Conservation (phyloP, 768 basidiomycete genomes). For the Brasilioporus rufonigricans region DNA sequence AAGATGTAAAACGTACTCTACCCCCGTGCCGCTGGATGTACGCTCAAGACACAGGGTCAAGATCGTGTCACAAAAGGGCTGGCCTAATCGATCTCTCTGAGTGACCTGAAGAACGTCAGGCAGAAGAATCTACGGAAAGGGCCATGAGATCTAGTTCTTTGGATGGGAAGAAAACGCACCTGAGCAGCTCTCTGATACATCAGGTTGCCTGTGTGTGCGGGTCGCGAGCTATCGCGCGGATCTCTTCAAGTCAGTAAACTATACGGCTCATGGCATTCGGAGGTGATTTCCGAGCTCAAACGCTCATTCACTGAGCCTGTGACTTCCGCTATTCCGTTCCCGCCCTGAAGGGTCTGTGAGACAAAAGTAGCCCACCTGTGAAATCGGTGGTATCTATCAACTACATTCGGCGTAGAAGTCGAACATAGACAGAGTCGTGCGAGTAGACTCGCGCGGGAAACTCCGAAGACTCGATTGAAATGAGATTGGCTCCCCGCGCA, state of each 20-base stretch:
- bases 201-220: constrained; percentile 34
- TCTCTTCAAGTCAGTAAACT: constrained; percentile 25
- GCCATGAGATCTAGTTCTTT: constrained; percentile 21
- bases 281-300: constrained; percentile 16
- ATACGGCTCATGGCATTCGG: constrained; percentile 26
- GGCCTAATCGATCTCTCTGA: constrained; percentile 29
- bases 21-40: constrained; percentile 27
- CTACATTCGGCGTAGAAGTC: neutral
- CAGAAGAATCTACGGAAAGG: constrained; percentile 30
- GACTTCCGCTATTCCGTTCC: constrained; percentile 15
- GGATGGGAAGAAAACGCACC: constrained; percentile 28
- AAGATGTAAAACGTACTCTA: constrained; percentile 31
- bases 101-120: constrained; percentile 31
- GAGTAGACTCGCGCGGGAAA: constrained; percentile 29
- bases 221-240: constrained; percentile 23
- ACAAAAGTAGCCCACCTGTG: constrained; percentile 22
- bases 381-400: neutral
- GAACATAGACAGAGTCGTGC: constrained; percentile 25
- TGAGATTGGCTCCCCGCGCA: constrained; percentile 35
- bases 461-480: constrained; percentile 46
- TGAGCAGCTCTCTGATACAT: constrained; percentile 35
- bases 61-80: constrained; percentile 26
- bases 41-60: constrained; percentile 30
- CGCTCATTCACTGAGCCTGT: constrained; percentile 8
- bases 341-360: constrained; percentile 34